Evolutionary conservation across 148 eudicot genomes (phyloP), one percentile per base, ranked within the genome.

Genomic region (Gaultheria prostrata): DNA sequence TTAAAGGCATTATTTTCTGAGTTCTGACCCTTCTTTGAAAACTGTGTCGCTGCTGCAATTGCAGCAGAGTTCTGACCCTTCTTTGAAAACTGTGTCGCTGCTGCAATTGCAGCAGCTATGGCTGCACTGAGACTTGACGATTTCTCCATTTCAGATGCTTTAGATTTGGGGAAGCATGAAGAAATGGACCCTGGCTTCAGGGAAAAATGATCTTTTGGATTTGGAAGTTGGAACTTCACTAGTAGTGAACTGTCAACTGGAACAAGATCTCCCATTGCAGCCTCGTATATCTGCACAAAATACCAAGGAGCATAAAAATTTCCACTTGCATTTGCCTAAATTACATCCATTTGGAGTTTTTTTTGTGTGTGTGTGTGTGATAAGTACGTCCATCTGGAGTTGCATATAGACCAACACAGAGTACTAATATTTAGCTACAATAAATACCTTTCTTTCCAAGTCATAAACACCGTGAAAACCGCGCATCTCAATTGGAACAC

Each of bases 381-480:
- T 33, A 33, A 35, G 48, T 18, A 57, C 7, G 20, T 20, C 13
- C 8, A 48, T 57, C 1, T 46, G 30, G 33, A 20, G 21, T 54
- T 1, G 71, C 43, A 46, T 61, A 28, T 67, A 32, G 33, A 77
- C 50, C 50, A 30, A 43, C 61, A 63, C 2, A 21, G 12, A 77
- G 0, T 24, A 45, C 15, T 51, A 79, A 71, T 49, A 49, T 39
- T 54, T 28, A 75, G 45, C 50, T 74, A 26, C 20, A 1, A 28
- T 48, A 59, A 80, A 53, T 83, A 92, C 98, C 98, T 88, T 94
- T 32, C 85, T 86, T 67, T 94, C 95, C 87, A 94, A 75, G 78
- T 94, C 87, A 89, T 92, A 94, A 39, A 94, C 92, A 70, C 95
- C 94, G 77, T 91, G 91, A 84, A 71, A 88, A 59, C 98, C 98